Base-by-base conservation (phyloP, 345 rosid species). In the Bruguiera gymnorhiza region DNA sequence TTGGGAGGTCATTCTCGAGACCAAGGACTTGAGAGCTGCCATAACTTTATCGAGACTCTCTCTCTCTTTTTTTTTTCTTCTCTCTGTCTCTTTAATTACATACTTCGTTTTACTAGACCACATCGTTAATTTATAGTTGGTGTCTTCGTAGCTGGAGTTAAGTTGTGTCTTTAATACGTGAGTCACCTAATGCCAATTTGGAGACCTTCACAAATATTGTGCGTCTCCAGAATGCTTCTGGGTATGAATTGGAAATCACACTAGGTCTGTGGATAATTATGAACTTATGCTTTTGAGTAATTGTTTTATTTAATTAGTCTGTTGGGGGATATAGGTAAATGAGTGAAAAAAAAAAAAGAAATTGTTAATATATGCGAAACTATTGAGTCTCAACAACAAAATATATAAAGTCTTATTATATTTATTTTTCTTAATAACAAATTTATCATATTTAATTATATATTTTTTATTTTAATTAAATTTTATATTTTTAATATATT, bases 21-120 rank as follows among this genome's bases (percentile, higher is more conserved):
- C 43, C 36, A 56, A 20, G 24, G 54, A 73, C 56, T 67, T 72
- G 69, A 30, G 32, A 5, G 50, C 21, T 29, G 76, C 80, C 80
- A 78, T 78, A 1, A 13, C 39, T 43, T 30, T 7, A 0, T 13
- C 15, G 30, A 26, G 29, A 23, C 30, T 4, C 10, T 9, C 21
- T 1, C n/a, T 7, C 13, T 19, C 10, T 8, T 21, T 54, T 19
- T 52, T 6, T 52, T 19, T 8, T 24, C 24, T 24, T 24, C 11
- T 2, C 6, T 20, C 8, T 5, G 1, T 7, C 26, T 1, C 16
- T 55, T 23, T 10, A 34, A 34, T 23, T 23, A 55, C 29, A 11
- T 55, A 26, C 27, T 9, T 55, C 13, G 15, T 23, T 55, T 26
- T 55, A 23, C 59, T 9, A 24, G 15, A 55, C 11, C 4, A 6